Percentiles rank a stretch among this genome's conserved stretches.
Evolutionary conservation across 805 yeast genomes (phyloP).

Genomic region (Pichia phayaonensis): DNA sequence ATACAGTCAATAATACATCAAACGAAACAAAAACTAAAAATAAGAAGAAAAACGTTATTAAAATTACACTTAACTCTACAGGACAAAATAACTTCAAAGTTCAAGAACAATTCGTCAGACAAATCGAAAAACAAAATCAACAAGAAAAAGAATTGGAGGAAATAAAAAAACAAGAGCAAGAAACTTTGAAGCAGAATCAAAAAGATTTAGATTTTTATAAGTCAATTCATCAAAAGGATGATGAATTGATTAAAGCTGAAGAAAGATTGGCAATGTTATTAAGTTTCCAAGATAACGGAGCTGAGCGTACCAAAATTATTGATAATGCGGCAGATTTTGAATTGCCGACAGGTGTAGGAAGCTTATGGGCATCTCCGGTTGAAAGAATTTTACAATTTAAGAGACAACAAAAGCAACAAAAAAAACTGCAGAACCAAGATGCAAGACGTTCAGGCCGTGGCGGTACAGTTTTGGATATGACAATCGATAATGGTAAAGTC

Average conservation of each 20-base stretch:
- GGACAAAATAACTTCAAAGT: slow-evolving; percentile 60
- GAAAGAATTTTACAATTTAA: slow-evolving; percentile 85
- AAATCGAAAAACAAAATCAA: slow-evolving; percentile 43
- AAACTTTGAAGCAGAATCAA: slow-evolving; percentile 34
- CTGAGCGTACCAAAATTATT: slow-evolving; percentile 84
- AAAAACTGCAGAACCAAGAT: slow-evolving; percentile 55
- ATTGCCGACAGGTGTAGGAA: slow-evolving; percentile 36
- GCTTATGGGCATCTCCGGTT: slow-evolving; percentile 77
- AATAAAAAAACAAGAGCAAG: slow-evolving; percentile 30
- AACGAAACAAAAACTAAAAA: slow-evolving; percentile 11
- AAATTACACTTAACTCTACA: slow-evolving; percentile 48
- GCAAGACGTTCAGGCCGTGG: slow-evolving; percentile 64
- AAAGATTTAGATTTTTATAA: slow-evolving; percentile 39
- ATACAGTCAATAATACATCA: slow-evolving; percentile 6
- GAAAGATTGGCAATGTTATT: slow-evolving; percentile 65
- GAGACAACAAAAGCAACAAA: slow-evolving; percentile 68
- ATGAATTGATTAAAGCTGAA: slow-evolving; percentile 62
- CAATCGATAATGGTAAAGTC: slow-evolving; percentile 75
- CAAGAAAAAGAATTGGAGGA: slow-evolving; percentile 29
- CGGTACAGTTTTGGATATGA: slow-evolving; percentile 66
- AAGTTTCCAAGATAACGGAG: slow-evolving; percentile 76
- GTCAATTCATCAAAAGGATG: slow-evolving; percentile 36
- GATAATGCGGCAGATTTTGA: slow-evolving; percentile 91
- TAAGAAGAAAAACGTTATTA: slow-evolving; percentile 40
- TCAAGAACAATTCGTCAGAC: slow-evolving; percentile 57